Conservation (phyloP, 148 eudicot species). For the Vaccinium macrocarpon region DNA sequence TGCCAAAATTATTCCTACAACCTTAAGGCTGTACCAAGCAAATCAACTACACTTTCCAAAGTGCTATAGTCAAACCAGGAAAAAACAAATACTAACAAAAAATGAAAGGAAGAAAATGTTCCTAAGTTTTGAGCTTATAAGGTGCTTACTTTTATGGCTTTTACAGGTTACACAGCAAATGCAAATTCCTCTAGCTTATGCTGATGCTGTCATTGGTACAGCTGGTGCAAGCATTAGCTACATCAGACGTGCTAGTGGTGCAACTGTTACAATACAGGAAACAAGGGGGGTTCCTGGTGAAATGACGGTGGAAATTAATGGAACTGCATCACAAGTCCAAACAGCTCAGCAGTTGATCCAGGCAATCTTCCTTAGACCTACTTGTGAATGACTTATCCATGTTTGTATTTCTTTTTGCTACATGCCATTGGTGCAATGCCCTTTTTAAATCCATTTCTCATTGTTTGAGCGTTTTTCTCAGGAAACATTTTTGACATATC, state of each 20-base stretch:
- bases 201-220: slow-evolving; percentile 92
- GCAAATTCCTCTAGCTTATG: slow-evolving; percentile 80
- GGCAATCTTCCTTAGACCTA: slow-evolving; percentile 35
- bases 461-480: background rate
- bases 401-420: background rate
- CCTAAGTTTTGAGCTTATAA: background rate
- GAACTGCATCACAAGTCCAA: slow-evolving; percentile 89
- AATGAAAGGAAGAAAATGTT: background rate
- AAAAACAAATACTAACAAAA: background rate
- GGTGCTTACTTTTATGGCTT: background rate
- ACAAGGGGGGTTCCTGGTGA: slow-evolving; percentile 83
- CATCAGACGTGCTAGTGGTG: slow-evolving; percentile 91
- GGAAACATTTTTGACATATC: background rate
- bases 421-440: background rate
- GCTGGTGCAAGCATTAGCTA: slow-evolving; percentile 82
- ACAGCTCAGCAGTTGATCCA: slow-evolving; percentile 90
- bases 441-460: slow-evolving; percentile 8
- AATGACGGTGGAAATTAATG: slow-evolving; percentile 92
- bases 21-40: slow-evolving; percentile 3
- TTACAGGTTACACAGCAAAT: slow-evolving; percentile 75
- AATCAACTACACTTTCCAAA: background rate
- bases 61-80: background rate
- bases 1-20: background rate
- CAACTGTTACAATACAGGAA: slow-evolving; percentile 92
- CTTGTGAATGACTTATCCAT: background rate